phyloP scores from a whole-genome alignment of 192 early-diverging fungal species.

The Dimargaris cristalligena region DNA sequence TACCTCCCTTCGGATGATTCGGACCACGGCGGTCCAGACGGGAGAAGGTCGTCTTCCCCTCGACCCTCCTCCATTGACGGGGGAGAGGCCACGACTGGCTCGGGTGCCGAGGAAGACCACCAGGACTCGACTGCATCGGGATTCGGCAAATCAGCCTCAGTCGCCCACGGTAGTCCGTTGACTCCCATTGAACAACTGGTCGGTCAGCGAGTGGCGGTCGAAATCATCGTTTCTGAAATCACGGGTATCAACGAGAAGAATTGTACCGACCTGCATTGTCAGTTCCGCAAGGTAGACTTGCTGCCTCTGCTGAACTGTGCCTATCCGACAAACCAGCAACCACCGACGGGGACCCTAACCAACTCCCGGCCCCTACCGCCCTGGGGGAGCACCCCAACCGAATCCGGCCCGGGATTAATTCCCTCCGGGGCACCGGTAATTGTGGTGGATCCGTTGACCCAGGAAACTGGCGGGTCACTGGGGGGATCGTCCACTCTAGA shows the following conservation, averaged over 20 bases:
- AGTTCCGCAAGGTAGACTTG: slow-evolving; percentile 17
- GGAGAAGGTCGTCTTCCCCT: too few species aligned
- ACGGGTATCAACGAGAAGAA: not conserved
- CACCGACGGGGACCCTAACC: not conserved
- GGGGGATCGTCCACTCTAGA: slow-evolving; percentile 12
- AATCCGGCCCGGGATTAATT: too few species aligned
- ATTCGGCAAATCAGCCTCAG: not conserved
- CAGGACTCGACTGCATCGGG: not conserved
- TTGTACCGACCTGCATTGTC: slow-evolving; percentile 20
- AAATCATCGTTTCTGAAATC: not conserved
- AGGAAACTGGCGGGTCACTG: too few species aligned
- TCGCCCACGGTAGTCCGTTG: too few species aligned
- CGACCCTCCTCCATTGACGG: too few species aligned
- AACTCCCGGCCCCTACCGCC: too few species aligned
- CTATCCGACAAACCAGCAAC: slow-evolving; percentile 5
- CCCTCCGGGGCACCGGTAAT: slow-evolving; percentile 7
- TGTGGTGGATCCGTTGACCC: slow-evolving; percentile 13
- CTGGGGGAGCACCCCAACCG: too few species aligned
- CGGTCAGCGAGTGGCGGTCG: not conserved
- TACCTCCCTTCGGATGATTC: not conserved
- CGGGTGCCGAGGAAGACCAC: not conserved
- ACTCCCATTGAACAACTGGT: not conserved
- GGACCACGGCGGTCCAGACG: too few species aligned
- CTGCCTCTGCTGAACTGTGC: slow-evolving; percentile 16
- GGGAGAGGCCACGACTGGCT: not conserved